Evolutionary conservation across 371 early-diverging fungal genomes (phyloP).

Genomic region (Sporodiniella umbellata): DNA sequence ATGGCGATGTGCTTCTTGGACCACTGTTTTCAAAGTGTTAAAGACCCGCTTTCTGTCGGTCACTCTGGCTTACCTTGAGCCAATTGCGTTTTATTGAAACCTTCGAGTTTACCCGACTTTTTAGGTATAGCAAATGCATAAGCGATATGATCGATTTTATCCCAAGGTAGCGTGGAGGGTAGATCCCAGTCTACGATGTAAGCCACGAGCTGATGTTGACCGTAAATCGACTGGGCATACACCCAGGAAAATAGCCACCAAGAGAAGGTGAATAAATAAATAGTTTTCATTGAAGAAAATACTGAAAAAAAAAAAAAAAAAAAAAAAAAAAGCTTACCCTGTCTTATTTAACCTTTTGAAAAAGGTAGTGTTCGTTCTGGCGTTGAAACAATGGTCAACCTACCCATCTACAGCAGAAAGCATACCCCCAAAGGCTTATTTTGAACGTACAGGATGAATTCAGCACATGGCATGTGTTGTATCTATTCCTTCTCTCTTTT

Average conservation of each 20-base stretch:
- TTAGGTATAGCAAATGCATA: slow-evolving; percentile 42
- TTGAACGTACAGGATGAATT: too few relatives aligned
- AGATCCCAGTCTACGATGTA: slow-evolving; percentile 48
- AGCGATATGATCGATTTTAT: slow-evolving; percentile 37
- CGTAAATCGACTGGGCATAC: slow-evolving; percentile 8
- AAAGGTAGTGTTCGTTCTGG: too few relatives aligned
- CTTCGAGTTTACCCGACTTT: slow-evolving; percentile 18
- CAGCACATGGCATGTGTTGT: too few relatives aligned
- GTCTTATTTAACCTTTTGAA: too few relatives aligned
- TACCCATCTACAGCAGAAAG: too few relatives aligned
- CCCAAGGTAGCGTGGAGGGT: slow-evolving; percentile 34
- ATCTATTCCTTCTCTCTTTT: too few relatives aligned
- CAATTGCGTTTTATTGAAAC: slow-evolving; percentile 22
- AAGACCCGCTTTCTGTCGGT: too few relatives aligned
- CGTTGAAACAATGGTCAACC: too few relatives aligned
- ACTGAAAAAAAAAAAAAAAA: not conserved
- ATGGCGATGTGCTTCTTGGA: slow-evolving; percentile 19
- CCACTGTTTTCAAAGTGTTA: slow-evolving; percentile 12
- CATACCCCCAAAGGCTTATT: too few relatives aligned
- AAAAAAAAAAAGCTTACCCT: not conserved
- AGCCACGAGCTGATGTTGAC: slow-evolving; percentile 20
- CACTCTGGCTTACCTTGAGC: slow-evolving; percentile 3
- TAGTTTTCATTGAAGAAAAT: not conserved
- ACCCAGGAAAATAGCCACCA: not conserved
- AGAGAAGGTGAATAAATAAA: not conserved